Evolutionary conservation across 2,329 filamentous ascomycete genomes (phyloP).

Genomic region (Colletotrichum sp.): DNA sequence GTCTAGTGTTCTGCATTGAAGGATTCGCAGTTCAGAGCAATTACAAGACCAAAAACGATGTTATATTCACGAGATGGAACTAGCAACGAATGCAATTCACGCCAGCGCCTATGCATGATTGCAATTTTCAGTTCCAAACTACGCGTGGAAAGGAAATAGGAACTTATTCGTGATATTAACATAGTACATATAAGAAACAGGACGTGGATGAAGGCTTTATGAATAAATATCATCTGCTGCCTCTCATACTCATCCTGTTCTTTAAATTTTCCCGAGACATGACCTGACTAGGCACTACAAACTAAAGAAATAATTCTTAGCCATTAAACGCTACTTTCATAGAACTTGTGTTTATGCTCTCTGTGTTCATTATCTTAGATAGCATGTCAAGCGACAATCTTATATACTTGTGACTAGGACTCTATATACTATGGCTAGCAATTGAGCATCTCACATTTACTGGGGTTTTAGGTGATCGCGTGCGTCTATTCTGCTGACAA

Average conservation of each 20-base stretch:
- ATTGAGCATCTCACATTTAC: no score
- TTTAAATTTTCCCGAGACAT: not conserved
- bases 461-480: fast-evolving
- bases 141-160: fast-evolving
- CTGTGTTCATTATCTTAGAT: fast-evolving
- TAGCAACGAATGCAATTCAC: not conserved
- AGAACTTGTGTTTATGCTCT: fast-evolving
- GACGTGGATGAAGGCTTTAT: not conserved
- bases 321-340: fast-evolving
- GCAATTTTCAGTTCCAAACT: not conserved
- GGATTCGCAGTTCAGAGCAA: not conserved
- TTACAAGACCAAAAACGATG: not conserved
- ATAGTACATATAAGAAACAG: fast-evolving
- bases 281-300: fast-evolving
- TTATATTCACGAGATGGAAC: not conserved
- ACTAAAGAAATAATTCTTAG: fast-evolving
- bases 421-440: fast-evolving
- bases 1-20: fast-evolving
- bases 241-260: not conserved
- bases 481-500: not conserved
- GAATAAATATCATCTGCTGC: fast-evolving
- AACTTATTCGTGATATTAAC: fast-evolving
- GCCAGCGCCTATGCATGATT: not conserved
- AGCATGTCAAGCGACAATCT: not conserved
- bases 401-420: not conserved